These are phyloP conservation scores for Botryosphaeria dothidea DNA, from an alignment of 2,329 filamentous ascomycete genomes.

Conservation along the genomic window DNA sequence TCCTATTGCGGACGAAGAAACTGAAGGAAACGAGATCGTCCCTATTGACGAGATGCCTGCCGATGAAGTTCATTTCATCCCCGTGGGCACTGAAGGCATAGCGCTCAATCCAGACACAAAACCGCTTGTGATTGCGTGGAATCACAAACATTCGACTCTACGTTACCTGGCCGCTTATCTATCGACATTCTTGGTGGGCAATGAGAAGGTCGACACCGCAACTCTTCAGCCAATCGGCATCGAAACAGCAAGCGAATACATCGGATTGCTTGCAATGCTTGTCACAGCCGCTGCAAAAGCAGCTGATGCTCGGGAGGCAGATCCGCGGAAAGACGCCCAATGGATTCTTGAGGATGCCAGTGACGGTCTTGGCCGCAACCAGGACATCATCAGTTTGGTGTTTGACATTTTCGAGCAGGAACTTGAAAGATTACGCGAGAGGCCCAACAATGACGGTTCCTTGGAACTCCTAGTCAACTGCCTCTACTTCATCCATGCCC, in stretches of 20 bases:
- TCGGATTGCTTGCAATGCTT: constrained; percentile 72
- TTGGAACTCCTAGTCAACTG: constrained; percentile 72
- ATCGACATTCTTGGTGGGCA: constrained; percentile 55
- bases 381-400: constrained; percentile 77
- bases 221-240: constrained; percentile 50
- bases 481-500: constrained; percentile 74
- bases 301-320: constrained; percentile 18
- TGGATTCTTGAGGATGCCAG: constrained; percentile 52
- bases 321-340: constrained; percentile 38
- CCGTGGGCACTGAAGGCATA: constrained; percentile 65
- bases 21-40: constrained; percentile 5
- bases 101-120: constrained; percentile 74
- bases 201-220: constrained; percentile 51
- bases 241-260: constrained; percentile 70
- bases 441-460: constrained; percentile 63
- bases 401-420: constrained; percentile 81
- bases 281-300: constrained; percentile 46
- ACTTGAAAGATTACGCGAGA: constrained; percentile 48
- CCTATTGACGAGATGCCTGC: constrained; percentile 44
- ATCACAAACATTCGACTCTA: constrained; percentile 73
- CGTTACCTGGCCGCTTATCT: constrained; percentile 76
- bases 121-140: constrained; percentile 74
- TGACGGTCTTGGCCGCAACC: constrained; percentile 53
- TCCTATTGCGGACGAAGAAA: constrained; percentile 7
- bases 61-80: constrained; percentile 50